A percentile compares a stretch with the other conserved stretches of the same genome.
Conservation (phyloP, 225 moss, liverwort and hornwort species). For the Asterella californica region DNA sequence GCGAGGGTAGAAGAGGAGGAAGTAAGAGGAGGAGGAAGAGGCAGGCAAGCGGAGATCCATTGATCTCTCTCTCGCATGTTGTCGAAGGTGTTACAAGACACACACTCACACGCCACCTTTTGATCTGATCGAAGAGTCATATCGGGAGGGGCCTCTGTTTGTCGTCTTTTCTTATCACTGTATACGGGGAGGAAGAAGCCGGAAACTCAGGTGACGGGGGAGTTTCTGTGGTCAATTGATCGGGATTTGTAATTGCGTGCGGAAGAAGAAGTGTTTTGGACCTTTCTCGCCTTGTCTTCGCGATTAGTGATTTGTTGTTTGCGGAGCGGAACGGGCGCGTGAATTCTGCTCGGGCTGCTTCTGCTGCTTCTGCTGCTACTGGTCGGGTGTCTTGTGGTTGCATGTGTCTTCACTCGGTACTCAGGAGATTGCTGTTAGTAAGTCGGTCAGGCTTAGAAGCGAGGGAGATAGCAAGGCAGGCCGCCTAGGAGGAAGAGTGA, state of each 20-base stretch:
- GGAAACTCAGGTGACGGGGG: not conserved
- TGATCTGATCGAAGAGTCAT: slow-evolving; percentile 24
- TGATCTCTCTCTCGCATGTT: not conserved
- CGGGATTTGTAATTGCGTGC: slow-evolving; percentile 8
- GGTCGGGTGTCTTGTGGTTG: not conserved
- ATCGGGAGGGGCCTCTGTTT: not conserved
- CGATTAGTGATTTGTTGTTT: not conserved
- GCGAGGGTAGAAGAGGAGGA: not conserved
- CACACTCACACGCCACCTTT: slow-evolving; percentile 15
- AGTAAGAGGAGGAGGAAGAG: not conserved
- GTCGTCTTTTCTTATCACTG: slow-evolving; percentile 8
- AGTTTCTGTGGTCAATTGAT: not conserved
- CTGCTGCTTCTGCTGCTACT: not conserved
- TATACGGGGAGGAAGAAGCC: not conserved
- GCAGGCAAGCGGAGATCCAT: not conserved
- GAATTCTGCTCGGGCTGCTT: not conserved
- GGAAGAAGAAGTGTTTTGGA: not conserved
- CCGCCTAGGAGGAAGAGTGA: not conserved
- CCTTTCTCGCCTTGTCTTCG: not conserved
- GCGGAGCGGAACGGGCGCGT: not conserved
- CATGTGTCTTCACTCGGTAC: not conserved
- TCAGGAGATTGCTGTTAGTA: not conserved
- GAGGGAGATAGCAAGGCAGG: not conserved
- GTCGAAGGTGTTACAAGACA: not conserved
- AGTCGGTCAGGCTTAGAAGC: not conserved